phyloP scores from a whole-genome alignment of 2,329 filamentous ascomycete genomes.

The Alternaria sp. region DNA sequence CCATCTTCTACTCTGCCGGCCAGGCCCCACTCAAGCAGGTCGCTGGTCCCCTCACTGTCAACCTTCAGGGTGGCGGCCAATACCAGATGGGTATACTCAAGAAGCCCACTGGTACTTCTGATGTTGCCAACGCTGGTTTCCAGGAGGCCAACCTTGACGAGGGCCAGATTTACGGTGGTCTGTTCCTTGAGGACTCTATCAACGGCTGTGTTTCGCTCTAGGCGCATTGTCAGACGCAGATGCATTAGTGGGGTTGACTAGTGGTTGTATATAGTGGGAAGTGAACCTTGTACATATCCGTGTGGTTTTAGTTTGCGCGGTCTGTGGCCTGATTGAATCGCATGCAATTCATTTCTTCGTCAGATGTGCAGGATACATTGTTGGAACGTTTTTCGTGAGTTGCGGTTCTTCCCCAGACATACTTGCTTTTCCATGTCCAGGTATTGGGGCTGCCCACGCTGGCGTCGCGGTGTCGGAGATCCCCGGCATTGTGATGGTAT shows the following conservation, averaged over 20 bases:
- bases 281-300: background rate
- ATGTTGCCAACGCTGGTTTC: constrained; percentile 50
- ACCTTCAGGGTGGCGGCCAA: constrained; percentile 66
- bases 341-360: background rate
- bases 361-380: background rate
- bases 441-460: accelerated
- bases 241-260: background rate
- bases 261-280: background rate
- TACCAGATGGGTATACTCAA: constrained; percentile 70
- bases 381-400: accelerated
- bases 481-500: background rate
- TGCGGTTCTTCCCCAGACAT: accelerated
- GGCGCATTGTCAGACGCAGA: background rate
- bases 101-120: constrained; percentile 61
- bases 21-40: constrained; percentile 56
- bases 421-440: accelerated
- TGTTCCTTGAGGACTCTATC: constrained; percentile 51
- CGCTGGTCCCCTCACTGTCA: constrained; percentile 58
- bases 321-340: background rate
- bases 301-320: background rate
- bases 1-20: constrained; percentile 65
- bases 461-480: background rate
- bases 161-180: constrained; percentile 51
- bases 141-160: constrained; percentile 48
- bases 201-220: constrained; percentile 46